Base-by-base conservation (phyloP, 257 asterid genomes). In the Solanum medicagineum region DNA sequence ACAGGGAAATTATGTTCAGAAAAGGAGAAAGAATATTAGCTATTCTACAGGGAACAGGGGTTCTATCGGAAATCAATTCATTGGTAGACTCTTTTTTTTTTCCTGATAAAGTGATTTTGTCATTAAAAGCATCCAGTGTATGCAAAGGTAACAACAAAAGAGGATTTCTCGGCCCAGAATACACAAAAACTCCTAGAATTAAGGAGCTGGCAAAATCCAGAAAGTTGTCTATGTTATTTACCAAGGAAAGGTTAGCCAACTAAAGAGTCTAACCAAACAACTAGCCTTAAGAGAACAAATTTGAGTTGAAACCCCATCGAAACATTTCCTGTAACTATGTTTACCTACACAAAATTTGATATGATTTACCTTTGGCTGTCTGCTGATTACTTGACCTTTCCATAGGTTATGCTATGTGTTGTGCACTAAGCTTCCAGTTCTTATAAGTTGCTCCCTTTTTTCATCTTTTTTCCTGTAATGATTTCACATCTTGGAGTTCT, bases 21-120 rank as follows among this genome's bases (percentile, higher is more conserved):
- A 86, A 85, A 9, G 51, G 84, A 66, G 62, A 56, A 83, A 77
- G 59, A 66, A 81, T 24, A 60, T 87, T 60, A 88, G 83, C 83
- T 7, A 56, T 73, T 80, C 59, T 80, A 85, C 36, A 60, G 69
- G 69, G 36, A 60, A 10, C 69, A 60, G 8, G 16, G 69, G 36
- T 60, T 62, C 36, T 22, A 22, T 62, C 36, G 69, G 13, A 62
- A 62, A 62, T 60, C 4, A 60, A n/a, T 22, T 32, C 68, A 22
- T 22, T 14, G 9, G 69, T 22, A 15, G 11, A 60, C 69, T 60
- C 1, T 22, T 5, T 60, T 60, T 59, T 3, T 5, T 60, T n/a
- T 60, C 11, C 11, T 22, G 9, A 22, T 22, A 36, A 62, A 62
- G 69, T 62, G 2, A 62, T 10, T 32, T 22, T 22, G 69, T 62